Evolutionary conservation across 208 protist genomes (phyloP).

Genomic region (Entamoeba histolytica): DNA sequence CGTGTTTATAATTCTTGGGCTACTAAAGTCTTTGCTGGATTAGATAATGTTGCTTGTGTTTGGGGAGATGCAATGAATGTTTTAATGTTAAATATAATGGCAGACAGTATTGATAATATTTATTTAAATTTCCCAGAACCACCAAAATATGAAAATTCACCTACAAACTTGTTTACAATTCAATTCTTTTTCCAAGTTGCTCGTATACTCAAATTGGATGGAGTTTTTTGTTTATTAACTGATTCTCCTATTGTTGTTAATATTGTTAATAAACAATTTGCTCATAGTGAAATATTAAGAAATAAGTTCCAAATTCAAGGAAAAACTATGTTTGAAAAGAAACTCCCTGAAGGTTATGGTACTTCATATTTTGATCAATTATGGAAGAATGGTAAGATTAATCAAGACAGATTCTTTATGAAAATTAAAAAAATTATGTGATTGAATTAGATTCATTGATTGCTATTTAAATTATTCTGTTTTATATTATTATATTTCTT

Average conservation of each 20-base stretch:
- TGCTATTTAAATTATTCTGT: no score
- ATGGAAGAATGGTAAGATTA: not conserved
- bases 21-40: not conserved
- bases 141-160: not conserved
- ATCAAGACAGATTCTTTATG: not conserved
- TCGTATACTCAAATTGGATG: not conserved
- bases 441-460: no score
- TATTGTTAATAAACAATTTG: not conserved
- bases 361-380: not conserved
- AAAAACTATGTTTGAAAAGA: not conserved
- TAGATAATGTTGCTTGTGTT: not conserved
- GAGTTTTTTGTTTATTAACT: not conserved
- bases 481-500: no score
- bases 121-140: not conserved
- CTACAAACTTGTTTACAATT: not conserved
- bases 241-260: not conserved
- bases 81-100: not conserved
- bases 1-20: not conserved
- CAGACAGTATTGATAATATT: not conserved
- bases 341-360: not conserved
- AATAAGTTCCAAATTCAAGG: not conserved
- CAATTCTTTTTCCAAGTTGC: not conserved
- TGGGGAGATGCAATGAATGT: not conserved
- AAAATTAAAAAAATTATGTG: not conserved
- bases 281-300: not conserved